Conservation (phyloP, 495 filamentous ascomycete genomes). For the Sphaerosporella brunnea region DNA sequence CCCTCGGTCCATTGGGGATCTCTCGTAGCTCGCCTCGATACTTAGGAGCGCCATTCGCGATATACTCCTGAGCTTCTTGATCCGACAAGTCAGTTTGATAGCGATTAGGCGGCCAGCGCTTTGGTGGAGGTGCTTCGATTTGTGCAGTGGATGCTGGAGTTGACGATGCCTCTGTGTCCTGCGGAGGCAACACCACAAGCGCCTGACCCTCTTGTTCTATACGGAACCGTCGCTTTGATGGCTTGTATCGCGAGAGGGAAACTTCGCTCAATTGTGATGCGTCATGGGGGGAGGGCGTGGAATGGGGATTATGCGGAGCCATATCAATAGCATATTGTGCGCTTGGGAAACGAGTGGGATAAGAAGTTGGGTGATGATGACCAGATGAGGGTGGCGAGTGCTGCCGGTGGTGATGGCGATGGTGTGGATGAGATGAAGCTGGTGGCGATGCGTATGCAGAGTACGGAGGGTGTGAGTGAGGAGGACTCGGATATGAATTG, state of each 20-base stretch:
- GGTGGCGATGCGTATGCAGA: constrained; percentile 6
- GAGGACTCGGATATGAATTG: constrained; percentile 7
- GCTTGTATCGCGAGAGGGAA: constrained; percentile 19
- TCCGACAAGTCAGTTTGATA: constrained; percentile 21
- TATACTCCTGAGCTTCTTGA: constrained; percentile 18
- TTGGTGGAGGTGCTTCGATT: constrained; percentile 7
- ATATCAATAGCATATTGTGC: constrained; percentile 7
- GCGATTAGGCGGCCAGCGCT: constrained; percentile 3
- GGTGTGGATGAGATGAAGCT: constrained; percentile 13
- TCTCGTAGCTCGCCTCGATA: constrained; percentile 23
- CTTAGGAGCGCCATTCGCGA: constrained; percentile 23
- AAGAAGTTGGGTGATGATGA: constrained; percentile 23
- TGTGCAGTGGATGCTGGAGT: constrained; percentile 21
- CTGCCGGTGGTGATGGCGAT: constrained; percentile 12
- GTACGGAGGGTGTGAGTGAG: constrained; percentile 8
- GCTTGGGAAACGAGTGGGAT: constrained; percentile 17
- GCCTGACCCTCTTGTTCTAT: constrained; percentile 24
- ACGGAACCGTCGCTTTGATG: constrained; percentile 14
- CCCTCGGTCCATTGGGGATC: constrained; percentile 22
- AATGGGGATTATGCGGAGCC: constrained; percentile 1
- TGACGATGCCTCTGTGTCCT: constrained; percentile 14
- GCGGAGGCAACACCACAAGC: constrained; percentile 22
- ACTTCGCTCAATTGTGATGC: constrained; percentile 21
- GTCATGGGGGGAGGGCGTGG: constrained; percentile 4
- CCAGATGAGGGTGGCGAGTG: constrained; percentile 10